Evolutionary conservation across 1,284 basidiomycete species (phyloP).

Genomic region (Sporisorium iseilematis-ciliati): DNA sequence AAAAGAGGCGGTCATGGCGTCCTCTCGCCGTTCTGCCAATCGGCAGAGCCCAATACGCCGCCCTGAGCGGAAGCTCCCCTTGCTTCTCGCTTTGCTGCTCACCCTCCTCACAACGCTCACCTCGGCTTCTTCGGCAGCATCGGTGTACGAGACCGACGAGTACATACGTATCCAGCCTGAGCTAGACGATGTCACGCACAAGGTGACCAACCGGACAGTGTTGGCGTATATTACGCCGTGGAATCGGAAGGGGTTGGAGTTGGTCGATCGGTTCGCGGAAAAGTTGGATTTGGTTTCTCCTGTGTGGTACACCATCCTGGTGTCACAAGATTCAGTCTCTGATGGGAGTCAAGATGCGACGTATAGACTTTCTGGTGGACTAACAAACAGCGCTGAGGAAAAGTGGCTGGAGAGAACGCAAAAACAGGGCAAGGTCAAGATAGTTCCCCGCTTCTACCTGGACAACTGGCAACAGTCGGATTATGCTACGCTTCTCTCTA

Average conservation of each 20-base stretch:
- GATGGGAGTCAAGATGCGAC: conserved; percentile 3
- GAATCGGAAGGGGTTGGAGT: conserved; percentile 33
- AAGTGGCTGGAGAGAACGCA: conserved; percentile 34
- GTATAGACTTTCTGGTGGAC: conserved; percentile 47
- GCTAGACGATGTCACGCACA: neutral
- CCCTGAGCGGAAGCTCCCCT: too few species aligned
- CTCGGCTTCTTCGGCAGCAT: neutral
- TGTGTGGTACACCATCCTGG: conserved; percentile 57
- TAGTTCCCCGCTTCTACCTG: conserved; percentile 51
- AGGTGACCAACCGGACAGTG: conserved; percentile 15
- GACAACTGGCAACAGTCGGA: conserved; percentile 47
- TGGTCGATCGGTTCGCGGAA: conserved; percentile 28
- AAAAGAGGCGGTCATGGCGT: too few species aligned
- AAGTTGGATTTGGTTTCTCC: conserved; percentile 53
- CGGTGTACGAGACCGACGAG: conserved; percentile 23
- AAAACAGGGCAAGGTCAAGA: conserved; percentile 6
- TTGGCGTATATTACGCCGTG: conserved; percentile 60
- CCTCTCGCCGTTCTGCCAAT: too few species aligned
- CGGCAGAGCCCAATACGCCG: too few species aligned
- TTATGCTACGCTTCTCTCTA: conserved; percentile 38
- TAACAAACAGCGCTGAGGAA: conserved; percentile 16
- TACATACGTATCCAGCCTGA: conserved; percentile 26
- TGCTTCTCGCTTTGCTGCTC: neutral
- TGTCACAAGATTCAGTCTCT: neutral
- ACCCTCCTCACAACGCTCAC: neutral